These are phyloP conservation scores for Ophiostoma ulmi DNA, from an alignment of 2,329 filamentous ascomycete genomes.

Conservation along the genomic window DNA sequence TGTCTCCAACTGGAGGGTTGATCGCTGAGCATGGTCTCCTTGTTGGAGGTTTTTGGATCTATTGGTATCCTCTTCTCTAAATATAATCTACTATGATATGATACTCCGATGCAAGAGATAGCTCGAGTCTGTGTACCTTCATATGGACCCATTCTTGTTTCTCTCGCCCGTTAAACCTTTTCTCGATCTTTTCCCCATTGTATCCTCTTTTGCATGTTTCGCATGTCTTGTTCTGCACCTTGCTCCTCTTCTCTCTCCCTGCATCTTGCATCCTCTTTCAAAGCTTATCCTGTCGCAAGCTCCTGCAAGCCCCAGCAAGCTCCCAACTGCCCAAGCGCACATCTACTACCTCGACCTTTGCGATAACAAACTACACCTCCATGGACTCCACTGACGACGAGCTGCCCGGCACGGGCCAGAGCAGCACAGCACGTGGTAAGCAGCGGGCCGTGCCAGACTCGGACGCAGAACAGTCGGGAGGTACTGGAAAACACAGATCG, in stretches of 20 bases:
- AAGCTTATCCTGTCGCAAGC: background rate
- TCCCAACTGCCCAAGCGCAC: background rate
- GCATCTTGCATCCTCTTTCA: background rate
- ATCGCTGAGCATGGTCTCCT: background rate
- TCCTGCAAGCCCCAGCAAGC: background rate
- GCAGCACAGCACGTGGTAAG: constrained; percentile 8
- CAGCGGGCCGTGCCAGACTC: constrained; percentile 17
- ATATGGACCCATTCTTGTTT: constrained; percentile 3
- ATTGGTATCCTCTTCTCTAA: background rate
- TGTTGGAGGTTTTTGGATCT: background rate
- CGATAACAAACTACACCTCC: background rate
- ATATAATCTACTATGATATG: background rate
- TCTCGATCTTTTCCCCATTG: background rate
- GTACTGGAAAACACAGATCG: background rate
- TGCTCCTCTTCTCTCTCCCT: background rate
- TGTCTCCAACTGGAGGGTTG: background rate
- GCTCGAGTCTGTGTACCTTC: background rate
- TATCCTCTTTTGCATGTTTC: no score
- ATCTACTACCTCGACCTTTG: background rate
- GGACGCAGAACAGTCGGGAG: constrained; percentile 11
- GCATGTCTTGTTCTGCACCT: background rate
- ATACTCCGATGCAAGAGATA: background rate
- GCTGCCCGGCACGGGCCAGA: constrained; percentile 5
- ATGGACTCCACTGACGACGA: constrained; percentile 19
- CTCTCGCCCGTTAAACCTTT: background rate